Evolutionary conservation across 208 protist species (phyloP).

Genomic region (Acanthamoeba polyphaga): DNA sequence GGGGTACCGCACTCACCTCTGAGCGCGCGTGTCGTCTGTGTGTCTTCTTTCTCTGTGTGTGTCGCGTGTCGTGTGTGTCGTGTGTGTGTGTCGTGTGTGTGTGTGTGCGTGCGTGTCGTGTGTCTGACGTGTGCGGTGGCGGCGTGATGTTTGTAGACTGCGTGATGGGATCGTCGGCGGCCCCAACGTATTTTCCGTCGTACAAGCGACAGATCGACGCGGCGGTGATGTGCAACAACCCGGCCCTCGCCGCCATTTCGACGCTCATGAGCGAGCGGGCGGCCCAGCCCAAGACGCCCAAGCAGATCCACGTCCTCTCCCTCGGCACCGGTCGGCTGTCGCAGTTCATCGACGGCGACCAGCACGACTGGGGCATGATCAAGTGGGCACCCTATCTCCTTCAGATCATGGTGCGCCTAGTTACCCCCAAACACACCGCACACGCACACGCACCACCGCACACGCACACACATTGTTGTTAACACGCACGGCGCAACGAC

Average conservation of each 20-base stretch:
- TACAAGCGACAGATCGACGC: conserved; percentile 61
- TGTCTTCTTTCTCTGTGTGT: too few species aligned
- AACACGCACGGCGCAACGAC: too few species aligned
- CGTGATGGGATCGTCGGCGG: conserved; percentile 67
- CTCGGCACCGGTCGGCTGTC: conserved; percentile 63
- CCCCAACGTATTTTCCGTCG: conserved; percentile 63
- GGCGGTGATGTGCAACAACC: conserved; percentile 70
- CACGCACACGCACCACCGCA: background rate
- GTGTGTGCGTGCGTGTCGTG: too few species aligned
- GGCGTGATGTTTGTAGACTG: background rate
- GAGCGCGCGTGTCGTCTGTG: background rate
- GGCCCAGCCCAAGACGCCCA: conserved; percentile 8
- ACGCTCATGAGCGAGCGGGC: conserved; percentile 58
- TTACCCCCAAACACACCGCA: too few species aligned
- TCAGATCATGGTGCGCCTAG: conserved; percentile 44
- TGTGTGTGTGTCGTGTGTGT: too few species aligned
- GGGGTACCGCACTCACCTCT: background rate
- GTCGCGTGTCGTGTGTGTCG: too few species aligned
- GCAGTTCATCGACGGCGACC: conserved; percentile 68
- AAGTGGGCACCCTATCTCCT: conserved; percentile 66
- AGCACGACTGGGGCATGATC: conserved; percentile 71
- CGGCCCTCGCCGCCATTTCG: conserved; percentile 48
- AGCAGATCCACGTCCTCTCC: conserved; percentile 70
- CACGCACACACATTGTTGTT: background rate
- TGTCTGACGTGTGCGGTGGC: background rate